These are phyloP conservation scores for Alectoria sarmentosa DNA, from an alignment of 495 filamentous ascomycete genomes.

Conservation along the genomic window DNA sequence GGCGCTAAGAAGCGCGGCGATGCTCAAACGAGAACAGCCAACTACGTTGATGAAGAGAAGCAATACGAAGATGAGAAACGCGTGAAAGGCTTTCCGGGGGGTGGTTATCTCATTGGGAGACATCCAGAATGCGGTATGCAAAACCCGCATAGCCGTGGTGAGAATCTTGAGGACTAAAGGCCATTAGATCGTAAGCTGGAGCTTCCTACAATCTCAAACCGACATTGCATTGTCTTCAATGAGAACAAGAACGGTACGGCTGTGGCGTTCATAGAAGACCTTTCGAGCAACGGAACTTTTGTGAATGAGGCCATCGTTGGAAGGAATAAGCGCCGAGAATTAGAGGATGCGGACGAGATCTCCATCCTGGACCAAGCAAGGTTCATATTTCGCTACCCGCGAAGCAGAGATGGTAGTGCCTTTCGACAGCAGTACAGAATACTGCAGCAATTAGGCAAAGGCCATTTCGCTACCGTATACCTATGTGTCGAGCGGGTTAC, in stretches of 20 bases:
- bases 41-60: constrained; percentile 47
- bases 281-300: constrained; percentile 95
- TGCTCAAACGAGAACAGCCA: constrained; percentile 26
- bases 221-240: constrained; percentile 83
- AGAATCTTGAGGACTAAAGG: constrained; percentile 22
- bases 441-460: constrained; percentile 83
- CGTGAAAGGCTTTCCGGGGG: constrained; percentile 46
- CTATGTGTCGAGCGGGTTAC: constrained; percentile 79
- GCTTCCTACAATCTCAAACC: constrained; percentile 83
- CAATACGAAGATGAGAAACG: constrained; percentile 42
- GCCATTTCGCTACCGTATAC: constrained; percentile 94
- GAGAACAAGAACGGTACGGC: constrained; percentile 77
- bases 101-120: constrained; percentile 87
- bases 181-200: constrained; percentile 67
- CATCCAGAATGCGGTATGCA: constrained; percentile 89
- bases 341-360: constrained; percentile 85
- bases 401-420: constrained; percentile 58
- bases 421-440: constrained; percentile 85
- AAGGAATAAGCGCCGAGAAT: constrained; percentile 81
- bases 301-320: constrained; percentile 89
- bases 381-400: constrained; percentile 85
- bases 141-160: neutral
- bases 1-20: constrained; percentile 35
- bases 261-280: constrained; percentile 80
- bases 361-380: constrained; percentile 73